Conservation (phyloP, 805 yeast species). For the Metschnikowia koreensis region DNA sequence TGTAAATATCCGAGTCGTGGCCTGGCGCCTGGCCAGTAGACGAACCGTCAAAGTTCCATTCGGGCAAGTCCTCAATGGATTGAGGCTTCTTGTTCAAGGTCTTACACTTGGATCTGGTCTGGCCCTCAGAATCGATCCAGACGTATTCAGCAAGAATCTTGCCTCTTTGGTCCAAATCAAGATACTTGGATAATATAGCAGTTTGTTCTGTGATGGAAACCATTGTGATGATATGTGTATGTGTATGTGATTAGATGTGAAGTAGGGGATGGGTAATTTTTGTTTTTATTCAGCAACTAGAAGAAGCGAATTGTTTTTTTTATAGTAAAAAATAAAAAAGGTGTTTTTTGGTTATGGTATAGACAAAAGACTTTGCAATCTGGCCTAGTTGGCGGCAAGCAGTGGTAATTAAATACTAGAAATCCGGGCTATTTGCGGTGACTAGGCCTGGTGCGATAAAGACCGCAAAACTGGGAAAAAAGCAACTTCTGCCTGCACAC, state of each 20-base stretch:
- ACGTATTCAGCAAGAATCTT: constrained; percentile 91
- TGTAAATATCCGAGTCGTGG: constrained; percentile 89
- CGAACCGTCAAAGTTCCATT: constrained; percentile 99
- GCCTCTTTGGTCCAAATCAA: constrained; percentile 82
- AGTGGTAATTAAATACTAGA: constrained; percentile 4
- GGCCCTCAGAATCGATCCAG: constrained; percentile 95
- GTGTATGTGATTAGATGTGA: not conserved
- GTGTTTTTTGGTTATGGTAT: not conserved
- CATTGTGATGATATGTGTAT: constrained; percentile 19
- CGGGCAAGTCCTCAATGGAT: constrained; percentile 85
- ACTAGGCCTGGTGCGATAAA: constrained; percentile 8
- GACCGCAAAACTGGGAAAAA: constrained; percentile 8
- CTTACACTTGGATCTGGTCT: constrained; percentile 90
- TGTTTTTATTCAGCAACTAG: not conserved
- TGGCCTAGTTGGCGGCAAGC: not conserved
- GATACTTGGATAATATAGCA: constrained; percentile 76
- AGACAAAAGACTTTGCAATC: not conserved
- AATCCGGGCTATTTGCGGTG: not conserved
- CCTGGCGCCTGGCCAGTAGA: constrained; percentile 99
- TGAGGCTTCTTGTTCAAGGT: constrained; percentile 70
- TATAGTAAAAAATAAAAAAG: no score
- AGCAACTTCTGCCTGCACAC: constrained; percentile 12
- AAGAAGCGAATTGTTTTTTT: not conserved
- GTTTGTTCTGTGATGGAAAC: constrained; percentile 61
- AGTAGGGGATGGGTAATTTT: not conserved